phyloP scores from a whole-genome alignment of 352 stramenopile genomes.

The Phytophthora constricta region DNA sequence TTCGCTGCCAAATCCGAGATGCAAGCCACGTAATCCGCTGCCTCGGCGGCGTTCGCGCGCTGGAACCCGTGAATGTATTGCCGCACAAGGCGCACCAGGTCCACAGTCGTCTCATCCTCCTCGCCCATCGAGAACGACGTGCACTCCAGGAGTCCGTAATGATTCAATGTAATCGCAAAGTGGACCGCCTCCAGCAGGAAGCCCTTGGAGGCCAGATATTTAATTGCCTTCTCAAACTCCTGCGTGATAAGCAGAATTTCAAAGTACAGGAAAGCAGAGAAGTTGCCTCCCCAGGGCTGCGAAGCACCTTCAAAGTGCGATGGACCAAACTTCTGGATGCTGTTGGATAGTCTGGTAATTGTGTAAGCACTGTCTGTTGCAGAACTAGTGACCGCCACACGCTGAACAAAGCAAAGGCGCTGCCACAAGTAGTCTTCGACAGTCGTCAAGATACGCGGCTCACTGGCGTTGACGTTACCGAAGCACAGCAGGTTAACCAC shows the following conservation, averaged over 20 bases:
- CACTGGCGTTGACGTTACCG: slow-evolving; percentile 78
- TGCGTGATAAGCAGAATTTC: slow-evolving; percentile 82
- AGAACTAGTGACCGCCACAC: slow-evolving; percentile 39
- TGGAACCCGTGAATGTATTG: slow-evolving; percentile 89
- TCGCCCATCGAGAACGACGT: slow-evolving; percentile 62
- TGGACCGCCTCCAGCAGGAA: slow-evolving; percentile 83
- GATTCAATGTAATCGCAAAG: slow-evolving; percentile 80
- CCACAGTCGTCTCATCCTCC: slow-evolving; percentile 66
- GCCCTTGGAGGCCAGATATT: slow-evolving; percentile 80
- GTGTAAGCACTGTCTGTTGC: slow-evolving; percentile 65
- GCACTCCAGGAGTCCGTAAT: slow-evolving; percentile 76
- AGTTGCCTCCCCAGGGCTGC: slow-evolving; percentile 44
- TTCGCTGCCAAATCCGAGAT: slow-evolving; percentile 66
- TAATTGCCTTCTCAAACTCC: slow-evolving; percentile 82
- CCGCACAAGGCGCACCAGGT: slow-evolving; percentile 79
- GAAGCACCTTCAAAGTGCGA: slow-evolving; percentile 68
- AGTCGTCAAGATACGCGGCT: slow-evolving; percentile 76
- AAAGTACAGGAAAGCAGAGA: slow-evolving; percentile 79
- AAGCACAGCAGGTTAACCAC: slow-evolving; percentile 86
- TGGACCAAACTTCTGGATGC: slow-evolving; percentile 79
- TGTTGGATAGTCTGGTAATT: slow-evolving; percentile 67
- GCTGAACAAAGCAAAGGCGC: slow-evolving; percentile 82
- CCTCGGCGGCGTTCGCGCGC: slow-evolving; percentile 74
- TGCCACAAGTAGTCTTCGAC: slow-evolving; percentile 91
- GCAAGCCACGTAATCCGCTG: slow-evolving; percentile 82